Evolutionary conservation across 768 basidiomycete species (phyloP), one percentile per base, ranked within the genome.

Genomic region (Tricholoma matsutake): DNA sequence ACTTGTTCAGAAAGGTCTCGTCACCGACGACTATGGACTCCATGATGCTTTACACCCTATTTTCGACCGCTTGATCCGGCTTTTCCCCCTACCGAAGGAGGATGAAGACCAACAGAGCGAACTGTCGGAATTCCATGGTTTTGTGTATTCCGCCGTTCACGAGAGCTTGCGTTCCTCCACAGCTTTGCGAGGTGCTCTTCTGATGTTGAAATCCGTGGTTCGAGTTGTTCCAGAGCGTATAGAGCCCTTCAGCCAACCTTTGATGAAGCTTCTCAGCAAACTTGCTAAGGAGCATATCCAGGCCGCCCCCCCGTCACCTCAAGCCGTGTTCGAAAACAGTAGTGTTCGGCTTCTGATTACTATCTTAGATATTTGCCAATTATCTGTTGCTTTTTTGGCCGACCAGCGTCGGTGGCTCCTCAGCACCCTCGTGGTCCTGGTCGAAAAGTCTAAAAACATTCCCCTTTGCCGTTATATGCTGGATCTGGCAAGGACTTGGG

Each of bases 261-360:
- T 99, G 25, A 86, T 95, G 78, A 94, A 91, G 71, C 82, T 97
- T 3, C 82, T 97, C 60, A 87, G 85, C 65, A 92, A 90, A 70
- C 79, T 96, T 22, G 84, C 88, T 56, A 95, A 94, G 73, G 96
- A 98, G 28, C 94, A 98, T 65, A 84, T 92, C 8, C 83, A 82
- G 67, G 81, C 82, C 5, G 69, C 81, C 13, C 75, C 80, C 5
- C 74, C 72, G 35, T 73, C 81, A 3, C 73, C 76, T 61, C 51
- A 53, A 53, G 51, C 31, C 18, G 83, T 79, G 4, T 86, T 80
- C 64, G 86, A 90, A 51, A 79, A 79, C 64, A 79, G 79, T 18
- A 79, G 79, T n/a, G 85, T 89, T 49, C 87, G 87, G 18, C 78
- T 86, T 18, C 81, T 91, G 61, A 90, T 79, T 54, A 83, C 84